Evolutionary conservation across 2,329 filamentous ascomycete genomes (phyloP).

Genomic region (Aspergillus carbonarius): DNA sequence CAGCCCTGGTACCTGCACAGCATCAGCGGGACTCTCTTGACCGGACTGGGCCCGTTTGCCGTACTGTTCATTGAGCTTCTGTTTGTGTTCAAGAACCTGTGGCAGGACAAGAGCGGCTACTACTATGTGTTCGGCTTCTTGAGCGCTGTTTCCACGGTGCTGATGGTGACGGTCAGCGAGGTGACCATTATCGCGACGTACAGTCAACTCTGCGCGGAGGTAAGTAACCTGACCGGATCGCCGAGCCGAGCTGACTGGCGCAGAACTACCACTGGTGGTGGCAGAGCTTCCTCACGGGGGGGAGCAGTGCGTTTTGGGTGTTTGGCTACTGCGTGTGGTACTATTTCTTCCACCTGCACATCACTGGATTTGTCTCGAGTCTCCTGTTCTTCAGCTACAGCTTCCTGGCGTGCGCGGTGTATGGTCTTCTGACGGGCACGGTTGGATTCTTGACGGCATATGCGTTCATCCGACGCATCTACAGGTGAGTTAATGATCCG

Average conservation of each 20-base stretch:
- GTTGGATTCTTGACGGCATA: slow-evolving; percentile 83
- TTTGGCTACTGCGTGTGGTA: slow-evolving; percentile 83
- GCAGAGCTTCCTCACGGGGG: slow-evolving; percentile 80
- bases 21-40: slow-evolving; percentile 64
- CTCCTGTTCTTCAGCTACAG: slow-evolving; percentile 85
- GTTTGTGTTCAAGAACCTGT: slow-evolving; percentile 82
- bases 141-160: slow-evolving; percentile 68
- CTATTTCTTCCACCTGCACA: slow-evolving; percentile 76
- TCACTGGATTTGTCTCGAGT: slow-evolving; percentile 74
- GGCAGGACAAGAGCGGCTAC: slow-evolving; percentile 88
- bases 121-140: slow-evolving; percentile 92
- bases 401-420: slow-evolving; percentile 76
- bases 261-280: slow-evolving; percentile 90
- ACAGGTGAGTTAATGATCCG: slow-evolving; percentile 57
- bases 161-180: slow-evolving; percentile 75
- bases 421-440: slow-evolving; percentile 77
- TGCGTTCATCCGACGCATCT: slow-evolving; percentile 79
- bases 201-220: slow-evolving; percentile 75
- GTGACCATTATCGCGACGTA: slow-evolving; percentile 83
- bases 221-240: slow-evolving; percentile 24
- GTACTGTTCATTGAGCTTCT: slow-evolving; percentile 86
- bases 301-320: slow-evolving; percentile 75
- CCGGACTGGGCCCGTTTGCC: slow-evolving; percentile 78
- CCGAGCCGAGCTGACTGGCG: slow-evolving; percentile 7
- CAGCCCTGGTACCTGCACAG: slow-evolving; percentile 74